Conservation (phyloP, 2,329 filamentous ascomycete species). For the Neonectria coccinea region DNA sequence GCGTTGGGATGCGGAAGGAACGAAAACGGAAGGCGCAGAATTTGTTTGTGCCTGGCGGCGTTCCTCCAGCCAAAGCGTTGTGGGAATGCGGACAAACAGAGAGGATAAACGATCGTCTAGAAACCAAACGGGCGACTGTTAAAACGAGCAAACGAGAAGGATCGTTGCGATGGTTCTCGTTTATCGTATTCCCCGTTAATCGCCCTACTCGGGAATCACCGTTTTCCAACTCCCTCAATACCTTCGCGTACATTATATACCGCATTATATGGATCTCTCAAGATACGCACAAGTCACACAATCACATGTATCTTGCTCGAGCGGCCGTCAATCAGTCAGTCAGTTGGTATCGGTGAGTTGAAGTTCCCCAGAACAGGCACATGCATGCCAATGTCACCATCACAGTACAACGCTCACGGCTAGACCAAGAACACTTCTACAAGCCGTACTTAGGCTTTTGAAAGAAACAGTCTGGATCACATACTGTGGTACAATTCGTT, state of each 20-base stretch:
- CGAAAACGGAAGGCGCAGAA: not conserved
- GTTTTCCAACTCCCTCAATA: not conserved
- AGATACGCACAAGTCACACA: not conserved
- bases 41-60: not conserved
- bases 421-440: not conserved
- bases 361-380: not conserved
- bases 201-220: not conserved
- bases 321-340: not conserved
- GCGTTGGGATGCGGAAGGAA: constrained; percentile 21
- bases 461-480: not conserved
- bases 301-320: not conserved
- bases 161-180: not conserved
- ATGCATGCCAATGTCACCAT: not conserved
- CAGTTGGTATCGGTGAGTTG: not conserved
- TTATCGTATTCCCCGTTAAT: not conserved
- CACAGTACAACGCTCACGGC: not conserved
- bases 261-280: not conserved
- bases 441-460: not conserved
- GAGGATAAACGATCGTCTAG: not conserved
- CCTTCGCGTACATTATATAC: not conserved
- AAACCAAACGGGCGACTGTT: not conserved
- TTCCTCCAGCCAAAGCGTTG: not conserved
- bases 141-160: not conserved
- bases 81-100: not conserved
- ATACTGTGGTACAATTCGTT: not conserved